Base-by-base conservation (phyloP, 495 filamentous ascomycete genomes). In the Hyaloscypha variabilis region DNA sequence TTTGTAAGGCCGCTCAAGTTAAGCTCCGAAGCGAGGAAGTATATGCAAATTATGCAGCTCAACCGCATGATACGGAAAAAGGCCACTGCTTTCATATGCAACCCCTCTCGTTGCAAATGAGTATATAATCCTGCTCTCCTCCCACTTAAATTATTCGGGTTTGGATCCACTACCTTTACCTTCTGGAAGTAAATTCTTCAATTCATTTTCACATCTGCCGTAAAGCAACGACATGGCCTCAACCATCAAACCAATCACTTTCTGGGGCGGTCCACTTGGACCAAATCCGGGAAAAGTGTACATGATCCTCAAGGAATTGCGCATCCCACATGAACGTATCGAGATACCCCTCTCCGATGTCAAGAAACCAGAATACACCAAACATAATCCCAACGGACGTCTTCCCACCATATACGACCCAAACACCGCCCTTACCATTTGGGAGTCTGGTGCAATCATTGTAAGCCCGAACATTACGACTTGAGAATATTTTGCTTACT, bases 341-440 rank as follows among this genome's bases (percentile, higher is more conserved):
- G 28, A 58, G 25, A 36, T 69, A 21, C 29, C 58, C 2, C 78
- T 84, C 60, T 29, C 68, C 11, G 83, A 87, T 2, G 73, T 89
- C 67, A 93, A 93, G 76, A 72, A 79, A 30, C 74, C 78, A 14
- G 73, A 76, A 0, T 93, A 77, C 74, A 71, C 77, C 10, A 76
- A 77, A 14, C 67, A 90, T 78, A 93, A 91, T 73, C 89, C 88
- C 66, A 93, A 93, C 75, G 90, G 90, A 58, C 88, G 91, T 2
- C 58, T 88, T 13, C 88, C 84, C 0, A 61, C 79, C 1, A 67
- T 78, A 50, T 23, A 70, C 19, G 65, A 68, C 58, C 65, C 63
- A 21, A 69, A 65, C 42, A 54, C 82, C 82, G 36, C 77, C 81
- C 62, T 80, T 31, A 75, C 66, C 6, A 49, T 80, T 4, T 83